Evolutionary conservation across 768 basidiomycete genomes (phyloP).

Genomic region (Cubamyces sp.): DNA sequence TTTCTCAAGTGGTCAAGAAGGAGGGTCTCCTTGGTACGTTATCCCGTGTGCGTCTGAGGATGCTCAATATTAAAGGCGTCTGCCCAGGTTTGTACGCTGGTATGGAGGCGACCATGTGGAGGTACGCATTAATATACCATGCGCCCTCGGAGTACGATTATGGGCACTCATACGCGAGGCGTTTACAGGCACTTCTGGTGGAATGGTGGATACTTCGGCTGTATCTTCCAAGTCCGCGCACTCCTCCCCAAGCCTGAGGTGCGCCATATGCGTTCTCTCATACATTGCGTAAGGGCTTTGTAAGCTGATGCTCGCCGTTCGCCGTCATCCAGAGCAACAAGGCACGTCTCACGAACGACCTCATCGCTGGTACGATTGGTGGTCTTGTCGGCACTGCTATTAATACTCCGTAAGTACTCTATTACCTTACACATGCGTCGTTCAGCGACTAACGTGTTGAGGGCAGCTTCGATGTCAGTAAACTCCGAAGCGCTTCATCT

Average conservation of each 20-base stretch:
- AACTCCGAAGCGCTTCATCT: not conserved
- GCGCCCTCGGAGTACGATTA: not conserved
- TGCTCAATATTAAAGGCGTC: not conserved
- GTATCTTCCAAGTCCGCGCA: slow-evolving; percentile 82
- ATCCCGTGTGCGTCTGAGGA: no score
- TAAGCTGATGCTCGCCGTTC: not conserved
- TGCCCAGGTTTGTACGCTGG: slow-evolving; percentile 70
- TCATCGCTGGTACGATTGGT: slow-evolving; percentile 87
- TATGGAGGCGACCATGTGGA: slow-evolving; percentile 98
- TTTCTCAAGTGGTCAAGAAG: slow-evolving; percentile 75
- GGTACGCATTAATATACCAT: slow-evolving; percentile 49
- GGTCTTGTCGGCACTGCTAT: slow-evolving; percentile 88
- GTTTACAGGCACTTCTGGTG: slow-evolving; percentile 74
- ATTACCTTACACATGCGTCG: not conserved
- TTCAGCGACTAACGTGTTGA: not conserved
- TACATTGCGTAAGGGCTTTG: not conserved
- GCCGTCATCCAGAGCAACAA: slow-evolving; percentile 55
- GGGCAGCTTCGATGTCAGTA: slow-evolving; percentile 51
- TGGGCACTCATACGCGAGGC: not conserved
- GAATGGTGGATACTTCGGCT: slow-evolving; percentile 96
- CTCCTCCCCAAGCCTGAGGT: slow-evolving; percentile 88
- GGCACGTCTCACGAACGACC: slow-evolving; percentile 84
- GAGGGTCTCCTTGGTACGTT: slow-evolving; percentile 73
- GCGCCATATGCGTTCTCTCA: slow-evolving; percentile 26
- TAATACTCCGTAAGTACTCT: slow-evolving; percentile 80